Percentiles rank a stretch among this genome's conserved stretches.
Evolutionary conservation across 2,329 filamentous ascomycete genomes (phyloP).

Genomic region (Aspergillus nomiae): DNA sequence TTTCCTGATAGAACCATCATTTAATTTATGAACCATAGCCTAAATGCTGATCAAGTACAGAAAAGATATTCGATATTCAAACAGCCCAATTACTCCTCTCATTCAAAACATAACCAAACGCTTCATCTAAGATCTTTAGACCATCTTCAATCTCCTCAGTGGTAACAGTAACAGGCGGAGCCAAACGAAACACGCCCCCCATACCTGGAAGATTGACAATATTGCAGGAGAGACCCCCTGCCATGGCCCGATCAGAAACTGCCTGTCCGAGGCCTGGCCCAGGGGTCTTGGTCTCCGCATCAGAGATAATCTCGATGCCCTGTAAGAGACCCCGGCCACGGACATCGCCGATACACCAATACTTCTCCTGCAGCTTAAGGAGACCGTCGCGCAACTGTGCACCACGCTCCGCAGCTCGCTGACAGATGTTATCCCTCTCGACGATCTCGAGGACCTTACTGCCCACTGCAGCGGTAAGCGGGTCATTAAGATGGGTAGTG

Average conservation of each 20-base stretch:
- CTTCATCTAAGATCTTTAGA: slow-evolving; percentile 58
- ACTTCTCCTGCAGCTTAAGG: slow-evolving; percentile 50
- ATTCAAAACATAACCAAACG: slow-evolving; percentile 41
- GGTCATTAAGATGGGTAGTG: slow-evolving; percentile 66
- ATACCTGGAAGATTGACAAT: slow-evolving; percentile 57
- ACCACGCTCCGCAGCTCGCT: slow-evolving; percentile 49
- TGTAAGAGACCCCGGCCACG: slow-evolving; percentile 61
- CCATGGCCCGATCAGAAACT: slow-evolving; percentile 52
- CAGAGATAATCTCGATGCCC: slow-evolving; percentile 60
- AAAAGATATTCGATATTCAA: too few relatives aligned
- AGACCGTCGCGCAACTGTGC: slow-evolving; percentile 52
- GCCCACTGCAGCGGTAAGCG: slow-evolving; percentile 61
- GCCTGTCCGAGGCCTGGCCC: slow-evolving; percentile 51
- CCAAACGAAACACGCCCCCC: slow-evolving; percentile 61
- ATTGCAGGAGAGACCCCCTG: slow-evolving; percentile 60
- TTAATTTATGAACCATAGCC: too few relatives aligned
- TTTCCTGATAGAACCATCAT: background rate
- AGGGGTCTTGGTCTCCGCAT: slow-evolving; percentile 52
- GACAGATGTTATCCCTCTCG: slow-evolving; percentile 56
- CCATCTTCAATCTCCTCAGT: slow-evolving; percentile 54
- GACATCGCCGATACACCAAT: slow-evolving; percentile 64
- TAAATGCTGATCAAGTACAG: too few relatives aligned
- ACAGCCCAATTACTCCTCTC: background rate
- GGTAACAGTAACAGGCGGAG: slow-evolving; percentile 62
- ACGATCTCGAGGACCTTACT: slow-evolving; percentile 65